Evolutionary conservation across 2,329 filamentous ascomycete species (phyloP).

Genomic region (Plenodomus biglobosus): DNA sequence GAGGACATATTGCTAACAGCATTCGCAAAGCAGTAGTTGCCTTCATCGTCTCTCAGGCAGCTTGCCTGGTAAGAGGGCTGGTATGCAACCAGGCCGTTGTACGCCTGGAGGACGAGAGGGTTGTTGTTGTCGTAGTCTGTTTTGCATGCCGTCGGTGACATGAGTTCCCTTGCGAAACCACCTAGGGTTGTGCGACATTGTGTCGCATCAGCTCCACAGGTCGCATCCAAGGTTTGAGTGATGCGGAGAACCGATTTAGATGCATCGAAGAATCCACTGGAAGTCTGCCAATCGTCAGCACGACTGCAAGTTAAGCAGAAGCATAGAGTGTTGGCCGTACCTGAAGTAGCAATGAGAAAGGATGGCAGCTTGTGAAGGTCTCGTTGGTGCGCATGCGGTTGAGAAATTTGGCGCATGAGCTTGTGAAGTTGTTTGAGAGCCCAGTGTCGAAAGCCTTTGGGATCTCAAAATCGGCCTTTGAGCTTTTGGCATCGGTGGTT

Average conservation of each 20-base stretch:
- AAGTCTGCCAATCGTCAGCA: conserved; percentile 61
- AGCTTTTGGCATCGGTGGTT: conserved; percentile 23
- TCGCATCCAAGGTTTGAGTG: conserved; percentile 74
- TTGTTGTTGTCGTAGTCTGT: conserved; percentile 69
- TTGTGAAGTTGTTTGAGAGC: conserved; percentile 56
- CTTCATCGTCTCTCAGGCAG: conserved; percentile 70
- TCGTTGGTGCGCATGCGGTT: conserved; percentile 64
- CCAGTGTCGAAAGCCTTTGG: conserved; percentile 52
- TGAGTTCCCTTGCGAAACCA: conserved; percentile 66
- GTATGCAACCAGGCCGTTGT: conserved; percentile 76
- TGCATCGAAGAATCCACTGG: conserved; percentile 79
- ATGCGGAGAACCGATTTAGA: conserved; percentile 70
- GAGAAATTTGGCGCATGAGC: conserved; percentile 68
- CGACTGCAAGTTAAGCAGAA: neutral
- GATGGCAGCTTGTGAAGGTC: conserved; percentile 73
- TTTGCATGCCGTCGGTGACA: conserved; percentile 65
- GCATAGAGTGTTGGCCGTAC: conserved; percentile 50
- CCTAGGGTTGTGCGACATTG: conserved; percentile 68
- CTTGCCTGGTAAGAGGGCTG: conserved; percentile 75
- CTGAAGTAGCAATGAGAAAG: conserved; percentile 80
- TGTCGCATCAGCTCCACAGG: conserved; percentile 68
- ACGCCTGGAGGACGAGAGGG: conserved; percentile 70
- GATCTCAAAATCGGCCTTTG: conserved; percentile 31
- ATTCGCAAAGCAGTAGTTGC: conserved; percentile 76
- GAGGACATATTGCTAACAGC: conserved; percentile 76